phyloP scores from a whole-genome alignment of 176 grass and related monocot genomes.

The Aegilops umbellulata region DNA sequence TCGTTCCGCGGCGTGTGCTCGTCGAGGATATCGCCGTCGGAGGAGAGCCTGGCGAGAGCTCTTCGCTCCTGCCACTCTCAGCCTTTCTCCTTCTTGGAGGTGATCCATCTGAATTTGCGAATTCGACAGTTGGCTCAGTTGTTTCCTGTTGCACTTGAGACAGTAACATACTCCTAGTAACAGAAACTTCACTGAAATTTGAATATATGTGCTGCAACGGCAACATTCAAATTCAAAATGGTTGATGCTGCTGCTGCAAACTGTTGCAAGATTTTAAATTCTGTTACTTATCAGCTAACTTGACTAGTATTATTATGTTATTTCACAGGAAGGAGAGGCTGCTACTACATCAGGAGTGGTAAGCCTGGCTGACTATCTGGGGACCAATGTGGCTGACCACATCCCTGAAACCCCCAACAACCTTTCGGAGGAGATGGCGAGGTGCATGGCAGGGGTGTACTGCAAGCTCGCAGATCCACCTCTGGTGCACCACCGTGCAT shows the following conservation, averaged over 20 bases:
- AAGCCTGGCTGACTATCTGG: slow-evolving; percentile 93
- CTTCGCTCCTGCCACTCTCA: slow-evolving; percentile 80
- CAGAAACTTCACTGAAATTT: background rate
- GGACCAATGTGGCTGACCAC: slow-evolving; percentile 73
- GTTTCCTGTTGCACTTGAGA: background rate
- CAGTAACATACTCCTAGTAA: background rate
- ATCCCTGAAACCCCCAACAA: slow-evolving; percentile 93
- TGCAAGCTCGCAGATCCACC: slow-evolving; percentile 87
- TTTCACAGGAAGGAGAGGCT: slow-evolving; percentile 50
- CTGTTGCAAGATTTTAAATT: background rate
- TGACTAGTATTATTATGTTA: background rate
- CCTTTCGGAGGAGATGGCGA: slow-evolving; percentile 90
- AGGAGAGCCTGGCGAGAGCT: slow-evolving; percentile 83
- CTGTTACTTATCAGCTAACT: background rate
- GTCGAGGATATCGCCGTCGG: slow-evolving; percentile 68
- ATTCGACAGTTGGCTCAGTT: background rate
- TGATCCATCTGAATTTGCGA: slow-evolving; percentile 1
- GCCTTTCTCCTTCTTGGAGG: slow-evolving; percentile 85
- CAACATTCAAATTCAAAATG: background rate
- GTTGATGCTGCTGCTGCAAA: background rate
- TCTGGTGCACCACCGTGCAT: slow-evolving; percentile 53
- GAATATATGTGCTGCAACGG: background rate
- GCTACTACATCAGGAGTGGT: slow-evolving; percentile 56
- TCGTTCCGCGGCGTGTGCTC: slow-evolving; percentile 71
- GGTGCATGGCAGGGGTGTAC: slow-evolving; percentile 83